A percentile compares a stretch with the other conserved stretches of the same genome.
Conservation (phyloP, 176 grass and related monocot genomes). For the Elymus sibiricus region DNA sequence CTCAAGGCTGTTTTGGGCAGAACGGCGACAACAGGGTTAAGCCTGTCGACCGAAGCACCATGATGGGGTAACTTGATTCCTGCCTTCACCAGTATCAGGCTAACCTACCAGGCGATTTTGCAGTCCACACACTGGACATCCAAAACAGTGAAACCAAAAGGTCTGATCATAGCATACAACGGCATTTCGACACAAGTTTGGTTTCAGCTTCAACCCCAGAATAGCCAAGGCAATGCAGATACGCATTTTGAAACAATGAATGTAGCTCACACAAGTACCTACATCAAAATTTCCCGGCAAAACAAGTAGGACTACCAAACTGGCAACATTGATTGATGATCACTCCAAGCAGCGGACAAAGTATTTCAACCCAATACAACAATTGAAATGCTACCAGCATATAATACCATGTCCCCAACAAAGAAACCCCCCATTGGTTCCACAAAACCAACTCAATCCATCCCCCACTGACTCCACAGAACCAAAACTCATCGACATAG, state of each 20-base stretch:
- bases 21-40: too few relatives aligned
- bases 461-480: conserved; percentile 25
- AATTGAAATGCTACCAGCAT: conserved; percentile 44
- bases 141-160: too few relatives aligned
- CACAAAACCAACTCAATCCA: conserved; percentile 12
- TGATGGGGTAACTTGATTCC: too few relatives aligned
- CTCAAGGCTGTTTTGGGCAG: too few relatives aligned
- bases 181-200: neutral
- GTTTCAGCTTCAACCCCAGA: neutral
- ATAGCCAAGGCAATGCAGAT: neutral
- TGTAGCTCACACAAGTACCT: neutral
- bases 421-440: conserved; percentile 29
- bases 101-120: too few relatives aligned
- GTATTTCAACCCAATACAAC: conserved; percentile 43
- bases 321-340: conserved; percentile 2
- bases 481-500: conserved; percentile 19
- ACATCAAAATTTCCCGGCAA: conserved; percentile 35
- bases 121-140: too few relatives aligned
- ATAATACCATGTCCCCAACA: conserved; percentile 35
- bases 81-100: too few relatives aligned
- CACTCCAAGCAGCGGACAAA: conserved; percentile 29
- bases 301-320: conserved; percentile 7
- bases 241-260: neutral
- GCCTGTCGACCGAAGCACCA: too few relatives aligned
- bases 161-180: too few relatives aligned